Evolutionary conservation across 768 basidiomycete species (phyloP), one percentile per base, ranked within the genome.

Genomic region (Lactifluus pinguis): DNA sequence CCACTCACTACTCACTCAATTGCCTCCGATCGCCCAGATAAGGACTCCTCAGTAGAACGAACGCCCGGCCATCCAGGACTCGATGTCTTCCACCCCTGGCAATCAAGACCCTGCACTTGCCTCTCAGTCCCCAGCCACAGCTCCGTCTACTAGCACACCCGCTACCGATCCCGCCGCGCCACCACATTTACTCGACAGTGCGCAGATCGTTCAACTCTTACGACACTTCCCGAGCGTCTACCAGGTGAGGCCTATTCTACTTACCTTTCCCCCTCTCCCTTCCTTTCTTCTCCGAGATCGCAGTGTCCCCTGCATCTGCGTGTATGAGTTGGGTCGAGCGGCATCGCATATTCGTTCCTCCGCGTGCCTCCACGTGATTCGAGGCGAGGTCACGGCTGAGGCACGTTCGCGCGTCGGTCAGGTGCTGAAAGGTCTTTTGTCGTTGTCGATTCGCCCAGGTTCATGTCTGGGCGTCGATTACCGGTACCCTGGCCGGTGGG

Each of bases 321-420:
- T 21, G 49, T 51, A 36, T 8, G 34, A 44, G 49, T 38, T 6
- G 14, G 30, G 19, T 50, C 32, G 30, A 45, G 32, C 32, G 49
- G 39, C 5, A 48, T 45, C 50, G 19, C 29, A 45, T 51, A 49
- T 51, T 30, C 10, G 54, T 2, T 25, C 34, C 14, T 55, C n/a
- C 44, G 55, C 55, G 56, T 45, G 51, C 39, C 34, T 39, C 53
- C 60, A 65, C 64, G 64, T 65, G 64, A 65, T 65, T 50, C 42
- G 42, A 36, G 53, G 53, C 7, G 44, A 56, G 64, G 64, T 65
- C 64, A 65, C 64, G 64, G 57, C 53, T 65, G 48, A 53, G 57
- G 64, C 64, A 65, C 64, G 64, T 65, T 65, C 56, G 53, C 64
- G 64, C 53, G 52, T 63, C 50, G 29, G 64, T 63, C 62, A 65